Evolutionary conservation across 371 early-diverging fungal genomes (phyloP).

Genomic region (Phascolomyces articulosus): DNA sequence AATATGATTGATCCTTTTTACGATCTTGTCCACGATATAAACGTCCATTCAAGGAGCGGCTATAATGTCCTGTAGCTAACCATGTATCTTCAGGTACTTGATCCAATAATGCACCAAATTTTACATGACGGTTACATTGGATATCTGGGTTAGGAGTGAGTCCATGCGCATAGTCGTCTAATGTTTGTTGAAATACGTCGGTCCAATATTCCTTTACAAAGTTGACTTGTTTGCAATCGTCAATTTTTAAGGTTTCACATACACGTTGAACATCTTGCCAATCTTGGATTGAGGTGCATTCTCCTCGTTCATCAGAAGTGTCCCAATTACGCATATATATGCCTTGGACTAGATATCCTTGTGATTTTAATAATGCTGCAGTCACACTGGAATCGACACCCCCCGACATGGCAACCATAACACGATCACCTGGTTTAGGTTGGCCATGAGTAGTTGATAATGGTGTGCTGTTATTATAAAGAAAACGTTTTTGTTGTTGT

Average conservation of each 20-base stretch:
- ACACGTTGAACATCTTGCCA: constrained; percentile 84
- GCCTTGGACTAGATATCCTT: constrained; percentile 73
- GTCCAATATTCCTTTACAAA: constrained; percentile 93
- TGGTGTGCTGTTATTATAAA: too few relatives aligned
- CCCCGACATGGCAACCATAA: constrained; percentile 85
- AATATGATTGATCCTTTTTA: constrained; percentile 93
- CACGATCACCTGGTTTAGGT: constrained; percentile 21
- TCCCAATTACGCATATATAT: constrained; percentile 98
- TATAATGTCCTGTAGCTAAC: constrained; percentile 94
- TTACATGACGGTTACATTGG: constrained; percentile 87
- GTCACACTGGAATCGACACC: constrained; percentile 94
- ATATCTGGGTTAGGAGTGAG: constrained; percentile 95
- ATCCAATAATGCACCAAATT: constrained; percentile 85
- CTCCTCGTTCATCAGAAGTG: constrained; percentile 77
- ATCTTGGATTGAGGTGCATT: constrained; percentile 79
- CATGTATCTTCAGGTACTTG: constrained; percentile 48
- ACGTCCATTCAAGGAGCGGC: constrained; percentile 38
- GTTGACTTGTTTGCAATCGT: constrained; percentile 67
- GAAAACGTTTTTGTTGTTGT: too few relatives aligned
- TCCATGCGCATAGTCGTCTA: constrained; percentile 74
- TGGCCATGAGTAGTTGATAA: too few relatives aligned
- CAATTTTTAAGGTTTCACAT: constrained; percentile 65
- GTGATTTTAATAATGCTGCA: constrained; percentile 69
- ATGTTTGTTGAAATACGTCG: constrained; percentile 78
- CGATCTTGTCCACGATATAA: constrained; percentile 64